Base-by-base conservation (phyloP, 352 stramenopile genomes). In the Saprolegnia diclina region DNA sequence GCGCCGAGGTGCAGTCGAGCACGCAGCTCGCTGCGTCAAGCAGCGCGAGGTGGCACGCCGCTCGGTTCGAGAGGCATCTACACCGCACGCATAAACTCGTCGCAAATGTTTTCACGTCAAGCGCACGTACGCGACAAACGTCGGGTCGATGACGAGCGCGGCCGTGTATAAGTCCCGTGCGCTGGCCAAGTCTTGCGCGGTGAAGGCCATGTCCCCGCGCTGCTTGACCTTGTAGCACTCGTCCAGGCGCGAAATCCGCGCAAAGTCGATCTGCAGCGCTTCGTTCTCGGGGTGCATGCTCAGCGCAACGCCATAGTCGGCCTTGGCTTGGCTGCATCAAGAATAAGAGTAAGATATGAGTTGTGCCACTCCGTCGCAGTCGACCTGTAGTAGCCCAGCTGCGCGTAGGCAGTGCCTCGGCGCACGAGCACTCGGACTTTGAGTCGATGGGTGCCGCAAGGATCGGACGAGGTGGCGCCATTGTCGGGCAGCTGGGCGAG, bases 391-490 rank as follows among this genome's bases (percentile, higher is more conserved):
- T 87, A 76, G 1, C 80, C 79, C 9, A 85, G 44, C 5, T 85
- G 81, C 55, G 83, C 90, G 64, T 89, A 74, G 0, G 85, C 85
- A 0, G 83, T 89, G 24, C 85, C 85, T 18, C 85, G 79, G 14
- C 85, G 83, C 45, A 90, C 81, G 62, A 85, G 87, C 10, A 91
- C 74, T 55, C 90, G 89, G 11, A 93, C 79, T 56, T 89, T 91
- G 44, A 92, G 73, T 0, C 80, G 81, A 35, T 68, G 72, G 37
- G 71, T 76, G 53, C 73, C 65, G 64, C 56, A 52, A 10, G 29
- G 21, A 3, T 59, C 6, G 67, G 59, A 69, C 1, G 48, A 42
- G 19, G 37, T 64, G 13, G 72, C 73, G 1, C 78, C 77, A 5
- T 78, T 89, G 63, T 93, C 85, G 0, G 85, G 85, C 4, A 93